A percentile compares a stretch with the other conserved stretches of the same genome.
These are phyloP conservation scores for Theileria annulata DNA, from an alignment of 169 alveolate species.

Conservation along the genomic window DNA sequence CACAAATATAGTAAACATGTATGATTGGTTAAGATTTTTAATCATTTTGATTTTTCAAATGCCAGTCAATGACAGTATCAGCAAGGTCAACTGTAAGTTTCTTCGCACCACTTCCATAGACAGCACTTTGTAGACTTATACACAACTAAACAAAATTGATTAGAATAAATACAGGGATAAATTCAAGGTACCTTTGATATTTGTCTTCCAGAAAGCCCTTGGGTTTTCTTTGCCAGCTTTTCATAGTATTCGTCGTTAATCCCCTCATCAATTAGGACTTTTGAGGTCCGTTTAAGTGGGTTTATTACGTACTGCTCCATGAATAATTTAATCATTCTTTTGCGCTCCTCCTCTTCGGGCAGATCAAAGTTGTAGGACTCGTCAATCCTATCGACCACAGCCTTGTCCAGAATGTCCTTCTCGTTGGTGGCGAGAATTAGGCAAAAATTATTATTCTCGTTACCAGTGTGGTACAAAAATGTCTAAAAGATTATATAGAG, in stretches of 20 bases:
- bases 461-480: slow-evolving; percentile 95
- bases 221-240: slow-evolving; percentile 84
- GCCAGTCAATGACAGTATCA: slow-evolving; percentile 78
- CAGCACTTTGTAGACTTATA: slow-evolving; percentile 78
- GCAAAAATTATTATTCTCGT: slow-evolving; percentile 90
- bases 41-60: slow-evolving; percentile 56
- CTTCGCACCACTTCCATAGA: slow-evolving; percentile 77
- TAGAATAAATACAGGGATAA: not conserved
- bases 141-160: slow-evolving; percentile 36
- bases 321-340: slow-evolving; percentile 87
- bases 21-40: not conserved
- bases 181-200: slow-evolving; percentile 78
- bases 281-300: slow-evolving; percentile 70
- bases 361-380: slow-evolving; percentile 92
- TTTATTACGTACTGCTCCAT: slow-evolving; percentile 85
- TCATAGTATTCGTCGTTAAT: slow-evolving; percentile 78
- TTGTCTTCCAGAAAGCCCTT: slow-evolving; percentile 95
- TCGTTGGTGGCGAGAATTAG: slow-evolving; percentile 94
- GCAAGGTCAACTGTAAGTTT: slow-evolving; percentile 78
- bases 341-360: slow-evolving; percentile 89
- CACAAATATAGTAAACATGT: not conserved
- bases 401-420: slow-evolving; percentile 92
- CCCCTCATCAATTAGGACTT: slow-evolving; percentile 69
- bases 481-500: slow-evolving; percentile 46
- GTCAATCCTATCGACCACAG: slow-evolving; percentile 92